A percentile compares a stretch with the other conserved stretches of the same genome.
Conservation (phyloP, 306 rosid species). For the Citrullus colocynthis region DNA sequence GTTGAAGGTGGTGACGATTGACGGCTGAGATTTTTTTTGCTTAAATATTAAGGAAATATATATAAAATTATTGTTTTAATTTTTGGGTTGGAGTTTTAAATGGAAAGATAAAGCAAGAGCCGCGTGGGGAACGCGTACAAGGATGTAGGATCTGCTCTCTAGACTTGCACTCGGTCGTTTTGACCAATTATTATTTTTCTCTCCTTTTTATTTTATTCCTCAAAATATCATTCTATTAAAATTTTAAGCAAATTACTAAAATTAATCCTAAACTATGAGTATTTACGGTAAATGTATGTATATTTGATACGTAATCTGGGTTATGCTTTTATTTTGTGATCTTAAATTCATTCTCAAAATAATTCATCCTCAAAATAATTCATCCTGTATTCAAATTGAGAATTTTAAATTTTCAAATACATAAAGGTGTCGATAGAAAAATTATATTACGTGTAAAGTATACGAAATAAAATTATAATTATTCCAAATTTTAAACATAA, state of each 20-base stretch:
- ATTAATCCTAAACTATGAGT: neutral
- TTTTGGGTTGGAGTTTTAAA: neutral
- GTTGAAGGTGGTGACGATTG: neutral
- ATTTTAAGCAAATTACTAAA: too few species aligned
- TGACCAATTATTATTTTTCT: neutral
- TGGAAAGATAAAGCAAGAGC: neutral
- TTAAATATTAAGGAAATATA: neutral
- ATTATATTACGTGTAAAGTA: too few species aligned
- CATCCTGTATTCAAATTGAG: too few species aligned
- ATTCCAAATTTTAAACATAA: too few species aligned
- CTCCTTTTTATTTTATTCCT: neutral
- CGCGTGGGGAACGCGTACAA: neutral
- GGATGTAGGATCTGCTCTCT: neutral
- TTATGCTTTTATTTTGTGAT: too few species aligned
- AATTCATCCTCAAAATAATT: too few species aligned
- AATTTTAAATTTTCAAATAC: too few species aligned
- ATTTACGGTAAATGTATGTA: too few species aligned
- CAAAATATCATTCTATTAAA: neutral
- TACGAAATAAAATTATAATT: too few species aligned
- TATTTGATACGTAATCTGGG: too few species aligned
- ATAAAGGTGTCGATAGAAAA: too few species aligned
- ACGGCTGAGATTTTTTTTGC: neutral
- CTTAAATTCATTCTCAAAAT: too few species aligned
- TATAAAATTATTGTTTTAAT: neutral
- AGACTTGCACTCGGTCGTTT: neutral